Base-by-base conservation (phyloP, 495 filamentous ascomycete species). In the Bryoglossum gracile region DNA sequence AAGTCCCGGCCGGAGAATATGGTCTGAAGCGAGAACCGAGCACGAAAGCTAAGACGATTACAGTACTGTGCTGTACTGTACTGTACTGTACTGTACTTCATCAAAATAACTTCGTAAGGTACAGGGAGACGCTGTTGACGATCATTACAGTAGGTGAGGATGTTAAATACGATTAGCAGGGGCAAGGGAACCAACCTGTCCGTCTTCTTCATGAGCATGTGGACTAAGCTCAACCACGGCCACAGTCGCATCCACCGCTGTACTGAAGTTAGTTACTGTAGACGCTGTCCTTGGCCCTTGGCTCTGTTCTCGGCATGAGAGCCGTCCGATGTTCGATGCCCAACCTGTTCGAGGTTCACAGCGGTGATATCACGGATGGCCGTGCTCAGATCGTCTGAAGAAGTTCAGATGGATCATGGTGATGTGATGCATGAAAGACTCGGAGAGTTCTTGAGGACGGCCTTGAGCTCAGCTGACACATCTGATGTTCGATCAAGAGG, bases 221-320 rank as follows among this genome's bases (percentile, higher is more conserved):
- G 53, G 53, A 50, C 53, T 47, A 42, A 46, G 53, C 53, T 43
- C 47, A 30, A 30, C n/a, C n/a, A n/a, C n/a, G n/a, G n/a, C n/a
- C n/a, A n/a, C n/a, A n/a, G n/a, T n/a, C n/a, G n/a, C n/a, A n/a
- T n/a, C n/a, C n/a, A n/a, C n/a, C n/a, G n/a, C n/a, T n/a, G n/a
- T n/a, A n/a, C n/a, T n/a, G n/a, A n/a, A n/a, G n/a, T n/a, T n/a
- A n/a, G n/a, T n/a, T n/a, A n/a, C n/a, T n/a, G n/a, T n/a, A n/a
- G n/a, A n/a, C n/a, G n/a, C n/a, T n/a, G n/a, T n/a, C n/a, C n/a
- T n/a, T n/a, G n/a, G n/a, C n/a, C n/a, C n/a, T n/a, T n/a, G n/a
- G n/a, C n/a, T n/a, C n/a, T n/a, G n/a, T n/a, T n/a, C n/a, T n/a
- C n/a, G n/a, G n/a, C n/a, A n/a, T n/a, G n/a, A n/a, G n/a, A n/a